Conservation (phyloP, 768 basidiomycete species). For the Serendipita vermifera region DNA sequence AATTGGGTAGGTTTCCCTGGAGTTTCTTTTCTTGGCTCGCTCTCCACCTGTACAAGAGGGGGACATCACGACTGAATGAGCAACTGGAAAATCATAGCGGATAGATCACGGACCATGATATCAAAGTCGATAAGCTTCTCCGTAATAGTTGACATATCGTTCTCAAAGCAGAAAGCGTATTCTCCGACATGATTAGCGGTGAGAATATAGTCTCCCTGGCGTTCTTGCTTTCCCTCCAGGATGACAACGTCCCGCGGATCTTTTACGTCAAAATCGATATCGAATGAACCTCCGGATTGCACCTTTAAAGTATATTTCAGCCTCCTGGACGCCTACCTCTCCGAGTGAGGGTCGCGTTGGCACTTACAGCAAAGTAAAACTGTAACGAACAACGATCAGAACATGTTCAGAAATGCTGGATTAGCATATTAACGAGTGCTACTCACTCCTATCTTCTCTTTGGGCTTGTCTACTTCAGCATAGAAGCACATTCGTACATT, state of each 20-base stretch:
- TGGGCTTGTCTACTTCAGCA: constrained; percentile 89
- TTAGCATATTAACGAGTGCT: background rate
- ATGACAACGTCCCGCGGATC: constrained; percentile 82
- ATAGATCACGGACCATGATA: constrained; percentile 57
- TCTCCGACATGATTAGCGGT: constrained; percentile 86
- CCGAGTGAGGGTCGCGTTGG: background rate
- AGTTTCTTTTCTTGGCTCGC: constrained; percentile 80
- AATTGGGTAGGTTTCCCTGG: constrained; percentile 82
- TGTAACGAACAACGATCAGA: constrained; percentile 26
- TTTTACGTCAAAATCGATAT: constrained; percentile 86
- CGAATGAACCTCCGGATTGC: constrained; percentile 94
- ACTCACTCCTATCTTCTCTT: constrained; percentile 80
- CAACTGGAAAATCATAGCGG: constrained; percentile 12
- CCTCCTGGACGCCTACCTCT: background rate
- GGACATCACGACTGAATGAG: too few species aligned
- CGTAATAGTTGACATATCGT: constrained; percentile 88
- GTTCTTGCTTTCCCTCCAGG: constrained; percentile 76
- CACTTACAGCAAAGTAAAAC: constrained; percentile 91
- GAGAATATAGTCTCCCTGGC: constrained; percentile 93
- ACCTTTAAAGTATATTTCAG: constrained; percentile 36
- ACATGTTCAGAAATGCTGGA: constrained; percentile 5
- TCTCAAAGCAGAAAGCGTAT: constrained; percentile 95
- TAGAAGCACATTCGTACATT: constrained; percentile 88
- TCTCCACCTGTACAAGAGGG: constrained; percentile 52
- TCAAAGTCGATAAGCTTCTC: constrained; percentile 92